Evolutionary conservation across 78 protist species (phyloP), one percentile per base, ranked within the genome.

Genomic region (Guillardia theta): DNA sequence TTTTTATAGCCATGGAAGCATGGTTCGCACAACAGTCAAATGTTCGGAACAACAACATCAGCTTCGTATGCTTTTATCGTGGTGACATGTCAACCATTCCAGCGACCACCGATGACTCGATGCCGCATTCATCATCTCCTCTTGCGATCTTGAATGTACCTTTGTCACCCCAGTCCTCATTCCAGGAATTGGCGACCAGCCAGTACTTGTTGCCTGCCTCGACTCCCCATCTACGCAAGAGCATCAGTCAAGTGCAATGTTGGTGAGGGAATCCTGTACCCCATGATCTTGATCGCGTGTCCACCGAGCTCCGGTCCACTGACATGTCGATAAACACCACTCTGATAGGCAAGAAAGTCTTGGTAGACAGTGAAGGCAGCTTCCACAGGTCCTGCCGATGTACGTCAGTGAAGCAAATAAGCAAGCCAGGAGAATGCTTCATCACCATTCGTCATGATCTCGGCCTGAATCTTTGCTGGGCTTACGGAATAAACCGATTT

Each of bases 151-250:
- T 95, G 93, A 93, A 92, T 78, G 36, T 48, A 19, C 96, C 96
- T 18, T 88, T 77, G 88, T 80, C 92, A 3, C 96, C 96, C 96
- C 96, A 95, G 37, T 76, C 48, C 39, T 41, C 46, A 10, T 48
- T 48, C 96, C 96, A 95, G 48, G 94, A 87, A 80, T 95, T 95
- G 44, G 62, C 94, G 48, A 64, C 54, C 83, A 93, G 37, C 96
- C 96, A 95, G 87, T 95, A 95, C 54, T 95, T 50, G 48, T 27
- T 5, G 4, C 96, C 96, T 37, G 80, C 76, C 92, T 95, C 96
- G 1, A 43, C 93, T n/a, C 96, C 96, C 96, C 96, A 95, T n/a
- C 95, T 15, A 50, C 58, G 58, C 43, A 64, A 22, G 80, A 15
- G 30, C 43, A 33, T 64, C 80, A 64, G 80, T 6, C 43, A n/a